Evolutionary conservation across 352 stramenopile species (phyloP).

Genomic region (Lagenidium sp.): DNA sequence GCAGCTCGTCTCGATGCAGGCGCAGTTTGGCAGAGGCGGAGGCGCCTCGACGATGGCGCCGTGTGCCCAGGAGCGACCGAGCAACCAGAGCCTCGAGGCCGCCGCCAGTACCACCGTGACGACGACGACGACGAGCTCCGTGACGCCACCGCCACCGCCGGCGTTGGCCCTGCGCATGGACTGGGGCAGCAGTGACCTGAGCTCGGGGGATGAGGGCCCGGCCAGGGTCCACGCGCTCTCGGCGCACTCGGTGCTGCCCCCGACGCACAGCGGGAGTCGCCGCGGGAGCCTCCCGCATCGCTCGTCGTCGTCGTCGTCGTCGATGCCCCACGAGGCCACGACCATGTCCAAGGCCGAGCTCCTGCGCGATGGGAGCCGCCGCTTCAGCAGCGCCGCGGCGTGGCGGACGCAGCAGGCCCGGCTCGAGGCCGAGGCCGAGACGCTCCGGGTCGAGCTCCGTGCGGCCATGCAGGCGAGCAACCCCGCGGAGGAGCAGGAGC

Average conservation of each 20-base stretch:
- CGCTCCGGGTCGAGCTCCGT: conserved; percentile 12
- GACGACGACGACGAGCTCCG: background rate
- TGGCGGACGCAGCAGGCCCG: conserved; percentile 10
- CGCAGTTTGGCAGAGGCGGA: background rate
- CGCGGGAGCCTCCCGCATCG: background rate
- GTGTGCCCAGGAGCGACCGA: too few species aligned
- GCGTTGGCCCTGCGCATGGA: background rate
- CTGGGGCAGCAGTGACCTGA: background rate
- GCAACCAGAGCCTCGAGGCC: too few species aligned
- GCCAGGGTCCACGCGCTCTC: background rate
- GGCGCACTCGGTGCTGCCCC: background rate
- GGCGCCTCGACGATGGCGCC: background rate
- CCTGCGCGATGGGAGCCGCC: too few species aligned
- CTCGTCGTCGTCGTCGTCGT: conserved; percentile 4
- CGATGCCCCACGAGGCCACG: too few species aligned
- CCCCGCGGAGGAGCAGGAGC: conserved; percentile 38
- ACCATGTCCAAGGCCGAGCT: conserved; percentile 15
- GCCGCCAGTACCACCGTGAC: background rate
- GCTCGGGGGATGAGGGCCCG: background rate
- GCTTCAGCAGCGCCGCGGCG: conserved; percentile 1
- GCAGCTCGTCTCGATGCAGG: conserved; percentile 40
- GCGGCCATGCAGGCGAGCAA: conserved; percentile 7
- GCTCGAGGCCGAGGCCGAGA: conserved; percentile 11
- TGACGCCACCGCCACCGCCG: background rate
- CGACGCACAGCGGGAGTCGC: background rate